phyloP scores from a whole-genome alignment of 1,284 basidiomycete species.

The Thelephora terrestris region DNA sequence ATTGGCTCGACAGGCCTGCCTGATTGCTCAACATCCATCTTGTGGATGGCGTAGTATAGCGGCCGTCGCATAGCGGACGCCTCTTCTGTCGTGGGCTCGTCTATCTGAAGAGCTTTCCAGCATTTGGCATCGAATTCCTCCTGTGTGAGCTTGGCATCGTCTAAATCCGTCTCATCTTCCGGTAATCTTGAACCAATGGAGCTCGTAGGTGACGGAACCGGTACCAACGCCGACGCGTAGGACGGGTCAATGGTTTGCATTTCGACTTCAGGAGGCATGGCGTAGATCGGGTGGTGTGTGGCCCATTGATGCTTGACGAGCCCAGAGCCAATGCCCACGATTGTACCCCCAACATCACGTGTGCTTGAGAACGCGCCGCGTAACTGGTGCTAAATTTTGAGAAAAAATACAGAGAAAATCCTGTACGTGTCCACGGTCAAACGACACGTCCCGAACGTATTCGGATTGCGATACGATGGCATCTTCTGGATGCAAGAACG shows the following conservation, averaged over 20 bases:
- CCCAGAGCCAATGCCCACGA: no score
- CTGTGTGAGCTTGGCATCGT: conserved; percentile 43
- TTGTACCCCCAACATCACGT: no score
- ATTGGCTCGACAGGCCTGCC: conserved; percentile 4
- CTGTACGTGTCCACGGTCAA: no score
- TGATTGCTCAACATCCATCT: conserved; percentile 9
- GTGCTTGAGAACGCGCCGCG: no score
- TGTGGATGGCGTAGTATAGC: conserved; percentile 21
- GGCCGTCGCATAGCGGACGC: conserved; percentile 30
- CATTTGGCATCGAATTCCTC: conserved; percentile 43
- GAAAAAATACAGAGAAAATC: no score
- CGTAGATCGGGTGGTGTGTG: background rate
- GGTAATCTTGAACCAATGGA: conserved; percentile 59
- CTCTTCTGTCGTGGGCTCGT: conserved; percentile 35
- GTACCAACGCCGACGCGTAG: conserved; percentile 56
- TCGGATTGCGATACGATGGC: no score
- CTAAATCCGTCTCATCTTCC: conserved; percentile 47
- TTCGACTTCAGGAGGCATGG: conserved; percentile 18
- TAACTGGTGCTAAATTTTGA: no score
- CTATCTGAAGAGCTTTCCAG: conserved; percentile 34
- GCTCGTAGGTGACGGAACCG: conserved; percentile 59
- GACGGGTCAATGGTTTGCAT: conserved; percentile 26
- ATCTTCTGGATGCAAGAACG: no score
- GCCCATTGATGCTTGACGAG: no score
- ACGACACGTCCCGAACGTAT: no score